Base-by-base conservation (phyloP, 176 grass and related monocot species). In the Paspalum notatum region DNA sequence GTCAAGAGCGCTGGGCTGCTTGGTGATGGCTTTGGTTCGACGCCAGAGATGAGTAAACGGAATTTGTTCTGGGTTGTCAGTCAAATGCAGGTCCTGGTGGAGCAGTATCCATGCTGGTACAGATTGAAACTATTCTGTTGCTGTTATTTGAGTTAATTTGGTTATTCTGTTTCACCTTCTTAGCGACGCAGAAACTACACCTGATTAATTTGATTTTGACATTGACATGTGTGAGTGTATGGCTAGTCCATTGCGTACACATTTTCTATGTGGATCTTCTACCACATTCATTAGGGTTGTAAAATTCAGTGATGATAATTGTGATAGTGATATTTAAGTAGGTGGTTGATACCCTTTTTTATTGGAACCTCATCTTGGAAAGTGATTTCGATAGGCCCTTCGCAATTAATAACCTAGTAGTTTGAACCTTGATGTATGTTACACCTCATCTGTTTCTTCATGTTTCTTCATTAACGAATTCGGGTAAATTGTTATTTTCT, bases 1-100 rank as follows among this genome's bases (percentile, higher is more conserved):
- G 92, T 89, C 59, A 91, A 68, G 83, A 70, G 58, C 42, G 92
- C 80, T 62, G 92, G 86, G n/a, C 79, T 94, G 10, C 74, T 94
- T 49, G 92, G 92, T 55, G 86, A 89, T 63, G 92, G 92, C 15
- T 94, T 94, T 75, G 92, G 92, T 51, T 85, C 82, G 6, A 94
- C 89, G 2, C 83, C 86, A 44, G 86, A 94, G 72, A 94, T 91
- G 92, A 84, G 57, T 78, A 94, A 94, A 85, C 88, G 66, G n/a
- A 89, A 91, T 54, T 84, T 94, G 52, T 89, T 94, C 41, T 94
- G 92, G 92, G 92, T 91, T 87, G 92, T 91, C 62, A 91, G 78
- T 60, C 88, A 87, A 83, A 91, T 94, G 67, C 92, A 91, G 75
- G 72, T 91, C 52, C 60, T 82, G 62, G 67, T 94, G 8, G 86